Base-by-base conservation (phyloP, 495 filamentous ascomycete genomes). In the Penicillium paxilli region DNA sequence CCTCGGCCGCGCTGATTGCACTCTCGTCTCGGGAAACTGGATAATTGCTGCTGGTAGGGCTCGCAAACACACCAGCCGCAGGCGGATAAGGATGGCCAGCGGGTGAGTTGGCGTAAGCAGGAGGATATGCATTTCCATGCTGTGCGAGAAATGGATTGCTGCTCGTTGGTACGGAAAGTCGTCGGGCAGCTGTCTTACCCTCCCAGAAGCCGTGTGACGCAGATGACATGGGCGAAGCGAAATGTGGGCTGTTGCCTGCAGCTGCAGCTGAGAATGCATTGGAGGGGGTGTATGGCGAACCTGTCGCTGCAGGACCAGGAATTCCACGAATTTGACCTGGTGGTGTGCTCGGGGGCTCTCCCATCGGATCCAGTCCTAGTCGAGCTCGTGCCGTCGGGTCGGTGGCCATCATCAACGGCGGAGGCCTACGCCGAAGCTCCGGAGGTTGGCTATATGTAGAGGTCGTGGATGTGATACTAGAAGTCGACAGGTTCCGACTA, bases 371-470 rank as follows among this genome's bases (percentile, higher is more conserved):
- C 24, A 91, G 65, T 12, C 85, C 80, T 21, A 87, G 66, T 12
- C 83, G 73, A 17, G 81, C 74, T 37, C 85, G 76, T 40, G 82
- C 61, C 40, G 75, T 57, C 28, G 73, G 78, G 52, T 92, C 88
- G 41, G 79, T 83, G 5, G 92, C 86, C 87, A 95, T 96, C 33
- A 93, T 88, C 20, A 96, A 72, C 2, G 91, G 89, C 28, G 90
- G 85, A 24, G 91, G 92, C 38, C 90, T 82, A 52, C 87, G 84
- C 28, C 88, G 82, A 52, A 80, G 68, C 58, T 91, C 87, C 38
- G 70, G 70, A 8, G 74, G 64, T 51, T 79, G 74, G 58, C 84
- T 87, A 51, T 86, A 88, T 47, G 77, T 86, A 6, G 92, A 93
- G 17, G 82, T 72, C 3, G 89, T 86, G 1, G 90, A 92, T 21